phyloP scores from a whole-genome alignment of 106 monocot genomes.

The Allium sativum region DNA sequence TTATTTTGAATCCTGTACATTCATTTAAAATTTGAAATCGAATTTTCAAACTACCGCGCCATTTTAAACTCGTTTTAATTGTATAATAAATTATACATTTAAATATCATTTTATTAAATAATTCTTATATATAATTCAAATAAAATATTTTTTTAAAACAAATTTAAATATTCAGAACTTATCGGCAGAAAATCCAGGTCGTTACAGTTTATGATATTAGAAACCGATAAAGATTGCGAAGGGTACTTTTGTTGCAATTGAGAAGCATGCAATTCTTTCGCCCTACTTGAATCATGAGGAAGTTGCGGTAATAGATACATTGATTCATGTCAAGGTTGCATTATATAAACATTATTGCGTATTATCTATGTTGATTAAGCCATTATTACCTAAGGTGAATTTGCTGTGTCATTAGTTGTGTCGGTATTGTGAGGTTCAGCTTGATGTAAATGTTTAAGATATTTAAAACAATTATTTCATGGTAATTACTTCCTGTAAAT shows the following conservation, averaged over 20 bases:
- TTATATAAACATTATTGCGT: background rate
- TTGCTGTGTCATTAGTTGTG: too few relatives aligned
- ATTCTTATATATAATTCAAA: too few relatives aligned
- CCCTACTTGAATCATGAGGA: constrained; percentile 21
- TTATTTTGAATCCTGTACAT: too few relatives aligned
- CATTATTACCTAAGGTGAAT: constrained; percentile 22
- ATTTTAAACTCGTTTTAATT: too few relatives aligned
- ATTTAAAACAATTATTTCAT: background rate
- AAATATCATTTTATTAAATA: too few relatives aligned
- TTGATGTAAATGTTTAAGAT: constrained; percentile 12
- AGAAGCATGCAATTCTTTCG: constrained; percentile 40
- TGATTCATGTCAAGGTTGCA: background rate
- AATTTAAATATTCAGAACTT: too few relatives aligned
- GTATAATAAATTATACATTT: too few relatives aligned
- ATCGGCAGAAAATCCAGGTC: too few relatives aligned
- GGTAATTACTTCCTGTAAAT: constrained; percentile 59
- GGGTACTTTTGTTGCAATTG: constrained; percentile 55
- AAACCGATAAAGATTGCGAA: background rate
- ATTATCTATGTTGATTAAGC: background rate
- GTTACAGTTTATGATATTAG: background rate
- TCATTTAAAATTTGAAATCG: too few relatives aligned
- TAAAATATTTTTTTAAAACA: too few relatives aligned
- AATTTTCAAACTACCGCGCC: too few relatives aligned
- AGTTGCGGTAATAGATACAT: constrained; percentile 12
- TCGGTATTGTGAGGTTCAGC: constrained; percentile 19